phyloP scores from a whole-genome alignment of 176 grass and related monocot species.

The Aechmea fasciata region DNA sequence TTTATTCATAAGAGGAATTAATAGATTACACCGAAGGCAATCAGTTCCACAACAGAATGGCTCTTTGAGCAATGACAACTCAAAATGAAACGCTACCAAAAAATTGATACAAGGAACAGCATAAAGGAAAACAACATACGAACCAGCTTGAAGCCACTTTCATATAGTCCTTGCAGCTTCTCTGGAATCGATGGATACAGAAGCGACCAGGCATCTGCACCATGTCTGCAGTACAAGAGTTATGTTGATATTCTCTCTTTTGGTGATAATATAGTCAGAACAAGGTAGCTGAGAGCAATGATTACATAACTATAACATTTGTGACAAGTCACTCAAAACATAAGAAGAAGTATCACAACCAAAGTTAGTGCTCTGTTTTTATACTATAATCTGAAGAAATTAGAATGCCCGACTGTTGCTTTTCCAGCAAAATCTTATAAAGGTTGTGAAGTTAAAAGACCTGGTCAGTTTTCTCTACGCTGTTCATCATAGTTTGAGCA shows the following conservation, averaged over 20 bases:
- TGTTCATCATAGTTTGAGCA: too few relatives aligned
- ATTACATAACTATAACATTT: neutral
- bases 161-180: conserved; percentile 58
- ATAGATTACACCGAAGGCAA: neutral
- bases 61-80: neutral
- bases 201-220: conserved; percentile 76
- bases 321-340: too few relatives aligned
- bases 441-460: too few relatives aligned
- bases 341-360: too few relatives aligned
- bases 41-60: neutral
- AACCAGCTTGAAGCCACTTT: conserved; percentile 78
- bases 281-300: neutral
- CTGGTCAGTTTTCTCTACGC: too few relatives aligned
- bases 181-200: conserved; percentile 59
- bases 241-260: neutral
- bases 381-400: too few relatives aligned
- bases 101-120: neutral
- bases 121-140: conserved; percentile 12
- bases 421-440: too few relatives aligned
- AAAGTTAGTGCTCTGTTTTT: too few relatives aligned
- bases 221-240: conserved; percentile 37
- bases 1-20: neutral
- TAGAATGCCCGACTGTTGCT: too few relatives aligned
- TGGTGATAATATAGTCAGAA: neutral
- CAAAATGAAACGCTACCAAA: conserved; percentile 6